Evolutionary conservation across 345 rosid species (phyloP).

Genomic region (Brassica incana): DNA sequence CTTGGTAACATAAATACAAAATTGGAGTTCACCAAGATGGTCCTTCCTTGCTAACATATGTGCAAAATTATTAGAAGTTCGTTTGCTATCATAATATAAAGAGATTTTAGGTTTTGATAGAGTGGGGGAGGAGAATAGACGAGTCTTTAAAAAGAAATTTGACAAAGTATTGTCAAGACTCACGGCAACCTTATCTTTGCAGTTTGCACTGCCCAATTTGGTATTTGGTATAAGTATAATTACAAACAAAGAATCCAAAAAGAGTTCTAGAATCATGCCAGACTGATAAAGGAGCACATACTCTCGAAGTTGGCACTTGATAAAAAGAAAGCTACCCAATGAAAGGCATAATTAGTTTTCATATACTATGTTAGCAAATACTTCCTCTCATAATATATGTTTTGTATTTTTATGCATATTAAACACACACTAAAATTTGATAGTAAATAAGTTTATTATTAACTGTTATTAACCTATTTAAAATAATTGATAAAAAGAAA

Average conservation of each 20-base stretch:
- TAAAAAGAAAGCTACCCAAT: background rate
- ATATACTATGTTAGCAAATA: background rate
- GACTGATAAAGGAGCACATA: background rate
- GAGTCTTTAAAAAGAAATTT: background rate
- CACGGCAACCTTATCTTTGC: constrained; percentile 30
- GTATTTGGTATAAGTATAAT: background rate
- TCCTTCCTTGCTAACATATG: background rate
- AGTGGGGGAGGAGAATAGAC: constrained; percentile 8
- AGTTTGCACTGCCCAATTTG: constrained; percentile 15
- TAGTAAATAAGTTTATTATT: too few relatives aligned
- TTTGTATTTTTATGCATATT: too few relatives aligned
- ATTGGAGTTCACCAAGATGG: background rate
- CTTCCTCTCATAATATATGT: background rate
- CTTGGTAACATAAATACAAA: background rate
- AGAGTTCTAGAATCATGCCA: constrained; percentile 34
- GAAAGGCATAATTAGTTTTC: background rate
- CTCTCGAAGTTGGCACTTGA: constrained; percentile 33
- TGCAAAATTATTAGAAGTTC: background rate
- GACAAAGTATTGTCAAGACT: constrained; percentile 15
- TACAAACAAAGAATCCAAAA: constrained; percentile 20
- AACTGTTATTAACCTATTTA: too few relatives aligned
- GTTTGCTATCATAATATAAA: background rate
- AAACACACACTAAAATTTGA: too few relatives aligned
- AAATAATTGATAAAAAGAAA: background rate
- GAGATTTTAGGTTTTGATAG: constrained; percentile 1